Conservation (phyloP, 2,329 filamentous ascomycete species). For the Ascocoryne sarcoides region DNA sequence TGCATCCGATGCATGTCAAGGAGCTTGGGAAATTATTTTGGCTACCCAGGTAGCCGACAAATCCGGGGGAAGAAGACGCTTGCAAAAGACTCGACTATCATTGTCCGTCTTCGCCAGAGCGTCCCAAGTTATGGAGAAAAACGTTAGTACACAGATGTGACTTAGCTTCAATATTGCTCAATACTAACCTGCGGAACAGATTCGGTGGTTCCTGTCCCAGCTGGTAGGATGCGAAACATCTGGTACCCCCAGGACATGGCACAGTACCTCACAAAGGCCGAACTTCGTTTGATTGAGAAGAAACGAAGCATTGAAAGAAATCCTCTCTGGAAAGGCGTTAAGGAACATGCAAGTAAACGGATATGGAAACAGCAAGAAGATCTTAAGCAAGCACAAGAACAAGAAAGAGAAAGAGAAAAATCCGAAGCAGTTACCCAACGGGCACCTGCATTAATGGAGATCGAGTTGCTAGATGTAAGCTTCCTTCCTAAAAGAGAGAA, state of each 20-base stretch:
- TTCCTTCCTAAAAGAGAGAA: no score
- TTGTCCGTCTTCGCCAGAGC: constrained; percentile 43
- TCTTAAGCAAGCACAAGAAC: constrained; percentile 4
- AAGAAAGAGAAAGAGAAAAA: constrained; percentile 4
- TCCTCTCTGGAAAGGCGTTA: constrained; percentile 30
- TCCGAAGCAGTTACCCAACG: constrained; percentile 1
- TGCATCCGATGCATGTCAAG: constrained; percentile 23
- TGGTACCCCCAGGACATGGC: constrained; percentile 43
- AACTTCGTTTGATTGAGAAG: constrained; percentile 32
- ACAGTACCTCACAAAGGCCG: constrained; percentile 42
- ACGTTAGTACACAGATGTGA: constrained; percentile 29
- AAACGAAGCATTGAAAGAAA: constrained; percentile 38
- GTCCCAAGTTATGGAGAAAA: constrained; percentile 41
- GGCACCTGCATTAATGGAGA: constrained; percentile 7
- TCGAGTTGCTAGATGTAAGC: constrained; percentile 22
- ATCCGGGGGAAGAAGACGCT: constrained; percentile 37
- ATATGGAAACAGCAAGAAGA: constrained; percentile 9
- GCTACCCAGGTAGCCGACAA: constrained; percentile 25
- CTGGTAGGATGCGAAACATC: constrained; percentile 44
- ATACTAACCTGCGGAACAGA: constrained; percentile 30
- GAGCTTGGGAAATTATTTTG: constrained; percentile 14
- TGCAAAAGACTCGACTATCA: constrained; percentile 33
- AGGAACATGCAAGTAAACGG: no score
- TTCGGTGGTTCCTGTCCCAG: constrained; percentile 41
- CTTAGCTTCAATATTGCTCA: no score